Evolutionary conservation across 2,329 filamentous ascomycete species (phyloP).

Genomic region (Fusarium floridanum): DNA sequence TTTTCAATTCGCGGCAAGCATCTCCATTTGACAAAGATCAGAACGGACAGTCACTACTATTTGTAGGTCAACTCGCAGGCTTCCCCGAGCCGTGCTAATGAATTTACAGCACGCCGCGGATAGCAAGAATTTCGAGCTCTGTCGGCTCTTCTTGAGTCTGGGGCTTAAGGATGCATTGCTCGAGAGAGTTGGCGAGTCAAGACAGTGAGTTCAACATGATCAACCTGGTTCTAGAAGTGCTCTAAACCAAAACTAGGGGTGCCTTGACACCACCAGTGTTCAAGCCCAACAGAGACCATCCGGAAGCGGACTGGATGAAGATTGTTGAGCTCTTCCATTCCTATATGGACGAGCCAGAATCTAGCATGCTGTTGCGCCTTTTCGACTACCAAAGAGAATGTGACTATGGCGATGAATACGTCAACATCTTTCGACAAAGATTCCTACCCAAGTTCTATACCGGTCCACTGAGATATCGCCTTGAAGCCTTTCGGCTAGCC

Average conservation of each 20-base stretch:
- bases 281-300: no score
- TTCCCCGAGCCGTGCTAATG: no score
- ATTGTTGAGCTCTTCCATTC: slow-evolving; percentile 37
- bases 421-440: slow-evolving; percentile 17
- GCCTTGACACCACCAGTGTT: no score
- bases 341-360: slow-evolving; percentile 37
- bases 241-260: no score
- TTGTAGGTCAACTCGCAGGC: no score
- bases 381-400: slow-evolving; percentile 27
- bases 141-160: no score
- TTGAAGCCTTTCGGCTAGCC: slow-evolving; percentile 45
- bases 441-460: slow-evolving; percentile 38
- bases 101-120: slow-evolving; percentile 36
- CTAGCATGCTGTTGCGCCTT: slow-evolving; percentile 13
- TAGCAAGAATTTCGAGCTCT: no score
- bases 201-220: no score
- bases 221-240: no score
- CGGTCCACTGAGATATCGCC: slow-evolving; percentile 15
- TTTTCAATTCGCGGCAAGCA: slow-evolving; percentile 37
- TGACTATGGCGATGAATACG: slow-evolving; percentile 5
- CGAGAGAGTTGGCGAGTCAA: no score
- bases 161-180: no score
- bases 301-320: slow-evolving; percentile 1
- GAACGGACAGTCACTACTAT: no score
- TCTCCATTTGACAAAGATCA: slow-evolving; percentile 47